phyloP scores from a whole-genome alignment of 2,329 filamentous ascomycete genomes.

The Seiridium unicorne region DNA sequence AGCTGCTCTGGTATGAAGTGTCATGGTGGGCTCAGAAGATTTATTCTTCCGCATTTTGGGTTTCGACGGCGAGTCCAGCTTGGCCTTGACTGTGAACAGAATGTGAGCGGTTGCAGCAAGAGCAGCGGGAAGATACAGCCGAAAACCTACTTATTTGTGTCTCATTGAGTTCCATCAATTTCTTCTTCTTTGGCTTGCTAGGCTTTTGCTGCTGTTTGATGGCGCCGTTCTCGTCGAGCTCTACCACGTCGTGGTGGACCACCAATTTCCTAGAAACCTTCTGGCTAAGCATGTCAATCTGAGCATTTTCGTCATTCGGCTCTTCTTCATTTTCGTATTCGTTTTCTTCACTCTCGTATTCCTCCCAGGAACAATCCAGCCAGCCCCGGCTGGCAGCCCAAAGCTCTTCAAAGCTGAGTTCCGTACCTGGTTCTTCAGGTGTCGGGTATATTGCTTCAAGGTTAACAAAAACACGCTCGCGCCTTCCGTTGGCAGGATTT shows the following conservation, averaged over 20 bases:
- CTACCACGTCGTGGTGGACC: slow-evolving; percentile 41
- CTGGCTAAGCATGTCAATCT: slow-evolving; percentile 25
- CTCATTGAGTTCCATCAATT: slow-evolving; percentile 82
- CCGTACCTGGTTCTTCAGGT: slow-evolving; percentile 65
- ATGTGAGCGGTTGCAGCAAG: neutral
- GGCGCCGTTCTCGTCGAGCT: slow-evolving; percentile 60
- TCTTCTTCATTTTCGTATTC: slow-evolving; percentile 16
- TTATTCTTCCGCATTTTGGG: slow-evolving; percentile 76
- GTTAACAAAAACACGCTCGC: slow-evolving; percentile 85
- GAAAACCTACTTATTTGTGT: slow-evolving; percentile 79
- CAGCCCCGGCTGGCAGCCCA: slow-evolving; percentile 75
- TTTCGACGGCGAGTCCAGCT: slow-evolving; percentile 85
- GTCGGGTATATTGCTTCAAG: slow-evolving; percentile 83
- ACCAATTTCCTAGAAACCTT: slow-evolving; percentile 35
- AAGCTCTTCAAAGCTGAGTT: slow-evolving; percentile 90
- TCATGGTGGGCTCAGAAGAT: slow-evolving; percentile 87
- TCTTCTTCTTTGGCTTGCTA: slow-evolving; percentile 65
- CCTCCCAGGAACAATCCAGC: slow-evolving; percentile 56
- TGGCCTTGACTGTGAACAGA: slow-evolving; percentile 74
- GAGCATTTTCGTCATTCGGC: slow-evolving; percentile 17
- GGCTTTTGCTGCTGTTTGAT: slow-evolving; percentile 43
- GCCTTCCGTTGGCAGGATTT: slow-evolving; percentile 79
- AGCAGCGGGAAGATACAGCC: neutral
- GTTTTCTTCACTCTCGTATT: slow-evolving; percentile 9
- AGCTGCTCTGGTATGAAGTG: slow-evolving; percentile 88